These are phyloP conservation scores for Themeda triandra DNA, from an alignment of 176 grass and related monocot species.

Conservation along the genomic window DNA sequence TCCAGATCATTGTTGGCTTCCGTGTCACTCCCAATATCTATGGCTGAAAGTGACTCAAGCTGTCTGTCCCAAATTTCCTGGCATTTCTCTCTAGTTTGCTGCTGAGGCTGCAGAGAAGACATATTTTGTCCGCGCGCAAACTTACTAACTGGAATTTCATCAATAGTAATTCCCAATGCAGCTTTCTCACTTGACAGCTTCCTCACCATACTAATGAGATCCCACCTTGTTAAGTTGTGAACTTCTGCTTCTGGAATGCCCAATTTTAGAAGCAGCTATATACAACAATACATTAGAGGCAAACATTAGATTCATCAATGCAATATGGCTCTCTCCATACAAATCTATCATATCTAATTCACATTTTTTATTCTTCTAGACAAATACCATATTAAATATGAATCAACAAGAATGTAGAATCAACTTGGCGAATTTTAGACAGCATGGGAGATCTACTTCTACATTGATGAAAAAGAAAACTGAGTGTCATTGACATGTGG, in stretches of 20 bases:
- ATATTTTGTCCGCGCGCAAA: constrained; percentile 90
- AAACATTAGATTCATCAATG: constrained; percentile 10
- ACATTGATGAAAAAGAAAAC: not conserved
- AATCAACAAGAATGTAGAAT: not conserved
- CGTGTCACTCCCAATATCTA: constrained; percentile 62
- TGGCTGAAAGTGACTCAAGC: constrained; percentile 75
- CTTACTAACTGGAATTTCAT: constrained; percentile 78
- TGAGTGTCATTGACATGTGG: too few relatives aligned
- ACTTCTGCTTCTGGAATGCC: constrained; percentile 81
- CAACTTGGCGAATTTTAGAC: not conserved
- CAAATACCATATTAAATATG: not conserved
- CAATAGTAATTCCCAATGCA: constrained; percentile 63
- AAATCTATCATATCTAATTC: not conserved
- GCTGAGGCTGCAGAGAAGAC: constrained; percentile 88
- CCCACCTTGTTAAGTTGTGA: constrained; percentile 90
- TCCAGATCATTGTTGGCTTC: constrained; percentile 80
- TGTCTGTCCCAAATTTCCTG: constrained; percentile 99
- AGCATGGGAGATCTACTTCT: not conserved
- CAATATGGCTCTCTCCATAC: not conserved
- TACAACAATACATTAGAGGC: not conserved
- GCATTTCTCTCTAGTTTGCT: constrained; percentile 91
- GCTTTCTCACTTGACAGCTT: constrained; percentile 93
- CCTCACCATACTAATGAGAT: constrained; percentile 79
- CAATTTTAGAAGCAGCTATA: constrained; percentile 89
- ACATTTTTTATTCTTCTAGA: not conserved